phyloP scores from a whole-genome alignment of 2,329 filamentous ascomycete genomes.

The Colletotrichum magnum region DNA sequence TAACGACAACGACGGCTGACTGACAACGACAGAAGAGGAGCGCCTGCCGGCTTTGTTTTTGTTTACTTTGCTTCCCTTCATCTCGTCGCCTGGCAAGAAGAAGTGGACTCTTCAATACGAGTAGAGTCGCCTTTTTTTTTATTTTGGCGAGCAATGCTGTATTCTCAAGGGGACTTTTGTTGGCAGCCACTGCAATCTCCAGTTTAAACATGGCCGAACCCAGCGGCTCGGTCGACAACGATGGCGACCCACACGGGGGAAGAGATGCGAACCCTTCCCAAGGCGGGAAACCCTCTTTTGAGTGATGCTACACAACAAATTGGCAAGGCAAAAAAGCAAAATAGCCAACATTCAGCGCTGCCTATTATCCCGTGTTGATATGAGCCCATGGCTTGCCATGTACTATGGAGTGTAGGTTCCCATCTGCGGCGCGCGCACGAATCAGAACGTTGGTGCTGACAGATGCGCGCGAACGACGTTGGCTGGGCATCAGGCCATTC shows the following conservation, averaged over 20 bases:
- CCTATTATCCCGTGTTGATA: no score
- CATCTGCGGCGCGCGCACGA: conserved; percentile 1
- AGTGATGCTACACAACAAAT: no score
- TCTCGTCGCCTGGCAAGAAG: no score
- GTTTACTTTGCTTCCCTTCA: no score
- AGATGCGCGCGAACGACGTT: background rate
- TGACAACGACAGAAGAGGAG: background rate
- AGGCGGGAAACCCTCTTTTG: no score
- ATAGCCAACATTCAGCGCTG: background rate
- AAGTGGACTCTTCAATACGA: no score
- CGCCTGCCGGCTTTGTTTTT: no score
- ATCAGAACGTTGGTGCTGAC: background rate
- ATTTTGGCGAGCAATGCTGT: no score
- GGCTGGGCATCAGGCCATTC: conserved; percentile 25
- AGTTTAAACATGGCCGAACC: conserved; percentile 18
- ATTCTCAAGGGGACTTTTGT: background rate
- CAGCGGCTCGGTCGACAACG: background rate
- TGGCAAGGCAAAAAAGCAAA: background rate
- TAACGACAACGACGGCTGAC: no score
- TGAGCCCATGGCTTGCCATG: background rate
- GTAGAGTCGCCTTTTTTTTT: no score
- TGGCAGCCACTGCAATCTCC: conserved; percentile 17
- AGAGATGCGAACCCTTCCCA: no score
- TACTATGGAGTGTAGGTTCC: no score
- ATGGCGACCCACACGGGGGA: background rate